Evolutionary conservation across 768 basidiomycete species (phyloP).

Genomic region (Mycena rosella): DNA sequence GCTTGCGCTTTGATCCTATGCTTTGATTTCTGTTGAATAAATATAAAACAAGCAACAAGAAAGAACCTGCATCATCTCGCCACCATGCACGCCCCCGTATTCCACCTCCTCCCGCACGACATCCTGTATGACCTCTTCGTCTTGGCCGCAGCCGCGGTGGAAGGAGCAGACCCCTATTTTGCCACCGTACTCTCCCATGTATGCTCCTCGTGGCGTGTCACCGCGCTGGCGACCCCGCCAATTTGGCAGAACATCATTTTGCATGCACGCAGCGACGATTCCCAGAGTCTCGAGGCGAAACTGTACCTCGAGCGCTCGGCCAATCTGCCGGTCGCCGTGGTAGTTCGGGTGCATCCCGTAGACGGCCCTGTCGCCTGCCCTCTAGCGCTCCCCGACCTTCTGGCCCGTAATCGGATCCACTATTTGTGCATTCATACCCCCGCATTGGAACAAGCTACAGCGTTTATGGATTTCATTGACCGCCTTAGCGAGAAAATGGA

Average conservation of each 20-base stretch:
- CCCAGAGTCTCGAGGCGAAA: not conserved
- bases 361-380: not conserved
- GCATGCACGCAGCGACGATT: not conserved
- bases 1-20: not conserved
- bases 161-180: not conserved
- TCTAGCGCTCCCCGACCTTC: not conserved
- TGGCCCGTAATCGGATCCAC: not conserved
- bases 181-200: not conserved
- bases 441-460: not conserved
- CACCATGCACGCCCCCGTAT: not conserved
- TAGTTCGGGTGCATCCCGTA: no score
- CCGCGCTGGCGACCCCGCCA: not conserved
- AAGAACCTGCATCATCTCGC: not conserved
- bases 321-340: not conserved
- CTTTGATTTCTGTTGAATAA: not conserved
- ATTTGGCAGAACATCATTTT: not conserved
- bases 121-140: conserved; percentile 1
- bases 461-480: not conserved
- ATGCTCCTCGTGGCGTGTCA: not conserved
- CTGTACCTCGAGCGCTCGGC: not conserved
- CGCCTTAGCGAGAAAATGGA: not conserved
- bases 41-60: not conserved
- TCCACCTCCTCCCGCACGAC: not conserved
- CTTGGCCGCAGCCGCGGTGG: not conserved
- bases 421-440: not conserved